Conservation (phyloP, 257 asterid genomes). For the Anisodus acutangulus region DNA sequence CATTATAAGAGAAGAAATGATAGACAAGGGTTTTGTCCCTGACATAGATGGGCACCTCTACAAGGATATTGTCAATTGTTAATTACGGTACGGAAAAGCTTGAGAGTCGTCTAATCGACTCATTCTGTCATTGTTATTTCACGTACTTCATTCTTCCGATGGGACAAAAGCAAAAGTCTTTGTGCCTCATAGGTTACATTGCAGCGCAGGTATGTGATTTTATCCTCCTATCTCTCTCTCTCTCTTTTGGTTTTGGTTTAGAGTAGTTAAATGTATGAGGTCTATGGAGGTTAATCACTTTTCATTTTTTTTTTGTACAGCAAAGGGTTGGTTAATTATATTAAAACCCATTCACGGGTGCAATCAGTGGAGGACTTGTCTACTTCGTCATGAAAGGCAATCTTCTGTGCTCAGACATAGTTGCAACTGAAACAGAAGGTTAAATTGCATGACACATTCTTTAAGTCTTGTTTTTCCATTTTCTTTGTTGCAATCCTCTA, state of each 20-base stretch:
- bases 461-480: neutral
- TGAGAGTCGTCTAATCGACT: neutral
- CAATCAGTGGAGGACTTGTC: neutral
- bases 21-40: constrained; percentile 85
- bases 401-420: constrained; percentile 17
- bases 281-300: constrained; percentile 12
- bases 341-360: neutral
- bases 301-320: neutral
- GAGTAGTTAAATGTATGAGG: neutral
- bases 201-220: constrained; percentile 20
- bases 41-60: constrained; percentile 84
- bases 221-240: neutral
- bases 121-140: constrained; percentile 20
- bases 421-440: neutral
- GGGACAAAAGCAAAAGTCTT: neutral
- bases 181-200: neutral
- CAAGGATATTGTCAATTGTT: constrained; percentile 37
- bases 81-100: neutral
- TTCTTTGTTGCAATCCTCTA: neutral
- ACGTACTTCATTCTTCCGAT: neutral
- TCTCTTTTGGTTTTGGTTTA: neutral
- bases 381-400: neutral
- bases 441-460: neutral
- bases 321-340: neutral
- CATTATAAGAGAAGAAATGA: constrained; percentile 71